A percentile compares a stretch with the other conserved stretches of the same genome.
phyloP scores from a whole-genome alignment of 805 yeast genomes.

The Saccharomycopsis sp. region DNA sequence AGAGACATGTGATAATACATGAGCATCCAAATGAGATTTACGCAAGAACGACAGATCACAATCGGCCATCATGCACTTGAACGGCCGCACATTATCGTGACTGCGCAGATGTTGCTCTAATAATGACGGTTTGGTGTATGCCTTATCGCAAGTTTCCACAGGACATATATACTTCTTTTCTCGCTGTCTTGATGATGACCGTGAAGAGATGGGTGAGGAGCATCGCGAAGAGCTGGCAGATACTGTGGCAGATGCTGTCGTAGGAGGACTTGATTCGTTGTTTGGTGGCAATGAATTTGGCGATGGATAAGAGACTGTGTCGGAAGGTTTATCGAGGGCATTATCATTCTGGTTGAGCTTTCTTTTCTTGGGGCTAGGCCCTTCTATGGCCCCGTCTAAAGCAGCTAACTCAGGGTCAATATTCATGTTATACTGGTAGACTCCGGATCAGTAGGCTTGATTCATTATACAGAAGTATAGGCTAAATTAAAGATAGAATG shows the following conservation, averaged over 20 bases:
- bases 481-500: not conserved
- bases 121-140: conserved; percentile 74
- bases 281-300: not conserved
- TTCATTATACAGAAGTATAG: too few relatives aligned
- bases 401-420: not conserved
- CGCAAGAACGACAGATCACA: conserved; percentile 67
- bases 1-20: conserved; percentile 52
- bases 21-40: conserved; percentile 75
- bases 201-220: conserved; percentile 6
- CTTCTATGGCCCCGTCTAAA: not conserved
- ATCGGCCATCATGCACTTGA: conserved; percentile 42
- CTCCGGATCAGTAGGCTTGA: too few relatives aligned
- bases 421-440: not conserved
- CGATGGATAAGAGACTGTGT: not conserved
- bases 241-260: too few relatives aligned
- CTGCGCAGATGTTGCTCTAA: conserved; percentile 74
- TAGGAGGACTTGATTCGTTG: not conserved
- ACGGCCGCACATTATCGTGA: conserved; percentile 78
- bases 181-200: conserved; percentile 36
- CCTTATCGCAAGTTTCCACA: conserved; percentile 61
- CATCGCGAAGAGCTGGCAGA: not conserved
- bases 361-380: not conserved
- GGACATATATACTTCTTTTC: conserved; percentile 61
- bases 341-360: too few relatives aligned
- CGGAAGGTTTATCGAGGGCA: too few relatives aligned